Base-by-base conservation (phyloP, 2,329 filamentous ascomycete genomes). In the Monosporascus cannonballus region DNA sequence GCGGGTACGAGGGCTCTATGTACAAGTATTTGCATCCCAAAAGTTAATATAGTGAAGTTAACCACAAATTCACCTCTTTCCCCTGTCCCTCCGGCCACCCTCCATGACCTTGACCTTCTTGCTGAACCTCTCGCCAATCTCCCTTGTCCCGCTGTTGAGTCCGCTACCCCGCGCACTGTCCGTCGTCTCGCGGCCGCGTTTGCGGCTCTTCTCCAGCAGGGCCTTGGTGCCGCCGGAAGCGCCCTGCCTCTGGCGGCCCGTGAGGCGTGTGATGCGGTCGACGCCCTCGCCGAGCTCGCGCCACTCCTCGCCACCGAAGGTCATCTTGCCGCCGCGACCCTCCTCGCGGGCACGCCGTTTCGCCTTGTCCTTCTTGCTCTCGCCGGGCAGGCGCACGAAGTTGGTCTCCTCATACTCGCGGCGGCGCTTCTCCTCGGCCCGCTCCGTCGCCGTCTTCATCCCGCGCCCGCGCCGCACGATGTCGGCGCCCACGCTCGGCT, bases 241-340 rank as follows among this genome's bases (percentile, higher is more conserved):
- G 37, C 76, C 75, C 55, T 76, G 77, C 69, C 84, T 89, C 66
- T 82, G 81, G 70, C 82, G 81, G 70, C 83, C 84, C 6, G 92
- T 96, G 64, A 96, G 75, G 56, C 85, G 79, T 61, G 91, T 87
- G 70, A 96, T 96, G 45, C 93, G 80, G 71, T 96, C 90, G 49
- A 92, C 82, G 7, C 91, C 90, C 67, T 92, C 86, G 52, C 89
- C 90, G 45, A 99, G 75, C 25, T 87, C 85, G 58, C 86, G 83
- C 90, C 91, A 97, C 67, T 97, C 94, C 72, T 97, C 94, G 49
- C 94, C 94, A 56, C 93, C 93, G 72, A 83, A 84, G 62, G 74
- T 73, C 89, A 96, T 70, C 77, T 85, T 72, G 63, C 74, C 67
- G 58, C 69, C 73, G 59, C 74, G 69, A 9, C 74, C 74, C 41